Evolutionary conservation across 495 filamentous ascomycete species (phyloP).

Genomic region (Hypoxylon crocopeplum): DNA sequence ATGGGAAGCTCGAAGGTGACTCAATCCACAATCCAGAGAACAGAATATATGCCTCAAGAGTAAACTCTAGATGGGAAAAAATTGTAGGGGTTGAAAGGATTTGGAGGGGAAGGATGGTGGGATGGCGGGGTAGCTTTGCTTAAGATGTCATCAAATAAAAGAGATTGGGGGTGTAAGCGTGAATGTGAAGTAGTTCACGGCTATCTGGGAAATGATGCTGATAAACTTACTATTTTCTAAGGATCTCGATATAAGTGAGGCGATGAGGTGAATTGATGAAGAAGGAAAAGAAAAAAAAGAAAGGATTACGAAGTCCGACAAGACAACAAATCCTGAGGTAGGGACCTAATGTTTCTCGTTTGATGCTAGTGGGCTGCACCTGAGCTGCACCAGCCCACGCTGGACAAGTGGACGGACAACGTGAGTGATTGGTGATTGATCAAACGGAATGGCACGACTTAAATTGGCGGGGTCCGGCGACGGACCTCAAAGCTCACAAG

Average conservation of each 20-base stretch:
- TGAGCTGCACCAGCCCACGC: too few species aligned
- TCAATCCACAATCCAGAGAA: conserved; percentile 1
- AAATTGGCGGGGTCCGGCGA: conserved; percentile 40
- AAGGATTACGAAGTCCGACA: conserved; percentile 10
- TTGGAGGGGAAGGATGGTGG: conserved; percentile 25
- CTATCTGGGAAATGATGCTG: conserved; percentile 11
- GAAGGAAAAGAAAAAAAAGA: background rate
- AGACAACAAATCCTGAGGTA: conserved; percentile 26
- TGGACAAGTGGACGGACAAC: conserved; percentile 34
- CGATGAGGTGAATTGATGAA: conserved; percentile 15
- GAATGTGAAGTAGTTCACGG: conserved; percentile 8
- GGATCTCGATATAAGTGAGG: conserved; percentile 1
- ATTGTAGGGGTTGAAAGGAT: conserved; percentile 23
- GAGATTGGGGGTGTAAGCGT: background rate
- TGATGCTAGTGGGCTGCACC: conserved; percentile 25
- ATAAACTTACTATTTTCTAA: conserved; percentile 28
- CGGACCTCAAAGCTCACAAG: conserved; percentile 14
- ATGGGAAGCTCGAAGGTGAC: conserved; percentile 13
- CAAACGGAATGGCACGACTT: conserved; percentile 35
- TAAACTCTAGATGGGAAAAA: conserved; percentile 19
- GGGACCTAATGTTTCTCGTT: conserved; percentile 7
- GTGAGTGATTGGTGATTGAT: conserved; percentile 33
- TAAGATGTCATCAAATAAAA: conserved; percentile 31
- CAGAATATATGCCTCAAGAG: conserved; percentile 42
- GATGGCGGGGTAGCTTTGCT: conserved; percentile 41